Evolutionary conservation across 2,329 filamentous ascomycete species (phyloP).

Genomic region (Botryotinia globosa): DNA sequence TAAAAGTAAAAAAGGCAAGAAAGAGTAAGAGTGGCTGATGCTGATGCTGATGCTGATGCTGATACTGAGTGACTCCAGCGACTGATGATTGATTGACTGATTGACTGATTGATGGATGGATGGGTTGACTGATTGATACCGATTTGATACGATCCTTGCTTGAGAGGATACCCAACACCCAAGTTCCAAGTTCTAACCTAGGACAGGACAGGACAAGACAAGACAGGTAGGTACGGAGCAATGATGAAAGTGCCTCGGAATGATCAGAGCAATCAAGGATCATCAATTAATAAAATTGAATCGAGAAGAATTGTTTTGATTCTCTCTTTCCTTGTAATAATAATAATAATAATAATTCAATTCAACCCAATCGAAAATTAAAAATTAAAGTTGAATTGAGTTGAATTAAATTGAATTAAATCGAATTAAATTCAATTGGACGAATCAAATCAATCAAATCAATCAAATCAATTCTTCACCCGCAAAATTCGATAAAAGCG

Average conservation of each 20-base stretch:
- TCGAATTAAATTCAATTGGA: no score
- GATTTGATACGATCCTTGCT: background rate
- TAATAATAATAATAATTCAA: no score
- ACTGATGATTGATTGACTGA: background rate
- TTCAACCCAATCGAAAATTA: background rate
- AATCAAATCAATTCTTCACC: background rate
- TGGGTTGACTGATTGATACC: background rate
- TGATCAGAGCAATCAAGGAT: background rate
- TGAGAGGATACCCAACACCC: background rate
- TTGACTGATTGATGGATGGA: no score
- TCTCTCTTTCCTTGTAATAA: background rate
- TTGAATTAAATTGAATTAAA: no score
- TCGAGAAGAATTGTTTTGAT: background rate
- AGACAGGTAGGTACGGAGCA: no score
- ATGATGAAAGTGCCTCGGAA: background rate
- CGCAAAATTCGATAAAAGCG: slow-evolving; percentile 3
- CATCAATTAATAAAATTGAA: background rate
- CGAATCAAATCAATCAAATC: background rate
- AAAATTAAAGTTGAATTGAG: no score
- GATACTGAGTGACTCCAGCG: background rate
- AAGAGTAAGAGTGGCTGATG: background rate
- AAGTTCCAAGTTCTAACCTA: no score
- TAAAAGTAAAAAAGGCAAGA: background rate
- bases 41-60: background rate
- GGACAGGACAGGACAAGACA: no score